Base-by-base conservation (phyloP, 495 filamentous ascomycete species). In the Elasticomyces elasticus region DNA sequence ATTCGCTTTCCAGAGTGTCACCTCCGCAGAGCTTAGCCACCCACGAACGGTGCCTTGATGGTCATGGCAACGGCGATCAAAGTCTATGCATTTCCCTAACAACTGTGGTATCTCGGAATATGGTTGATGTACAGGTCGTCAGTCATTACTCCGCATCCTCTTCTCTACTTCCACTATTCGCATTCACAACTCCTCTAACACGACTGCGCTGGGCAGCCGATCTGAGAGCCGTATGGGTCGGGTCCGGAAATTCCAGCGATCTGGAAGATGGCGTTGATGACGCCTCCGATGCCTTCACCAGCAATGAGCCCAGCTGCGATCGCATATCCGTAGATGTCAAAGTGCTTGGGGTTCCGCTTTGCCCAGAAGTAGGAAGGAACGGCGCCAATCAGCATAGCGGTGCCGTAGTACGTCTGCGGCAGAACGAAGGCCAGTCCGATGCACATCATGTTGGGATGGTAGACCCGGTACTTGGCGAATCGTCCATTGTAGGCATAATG, bases 281-380 rank as follows among this genome's bases (percentile, higher is more conserved):
- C 54, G 30, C 58, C 58, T 26, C 80, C 81, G 20, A 84, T 69
- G 31, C 82, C 82, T 64, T 84, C 82, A 19, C 82, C 82, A 4
- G 82, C 81, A 66, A 85, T 83, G 59, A 82, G 71, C 23, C 81
- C 82, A 13, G 82, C 82, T 22, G 82, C 82, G 41, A 84, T 70
- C 7, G 79, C 79, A 59, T 82, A 84, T n/a, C 77, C 79, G 52
- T 80, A 80, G 28, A 78, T 65, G 35, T 82, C 82, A 58, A 80
- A 85, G 50, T 64, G 71, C 35, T 65, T 66, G 6, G 78, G 67
- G 52, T 68, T 75, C 60, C 69, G 75, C 70, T 78, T 84, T 28
- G 67, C 71, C 82, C 82, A 85, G 51, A 74, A 5, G 20, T 67
- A 72, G n/a, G 80, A 77, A 38, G 74, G 51, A 31, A 76, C 70